Evolutionary conservation across 176 grass and related monocot species (phyloP).

Genomic region (Poa pratensis): DNA sequence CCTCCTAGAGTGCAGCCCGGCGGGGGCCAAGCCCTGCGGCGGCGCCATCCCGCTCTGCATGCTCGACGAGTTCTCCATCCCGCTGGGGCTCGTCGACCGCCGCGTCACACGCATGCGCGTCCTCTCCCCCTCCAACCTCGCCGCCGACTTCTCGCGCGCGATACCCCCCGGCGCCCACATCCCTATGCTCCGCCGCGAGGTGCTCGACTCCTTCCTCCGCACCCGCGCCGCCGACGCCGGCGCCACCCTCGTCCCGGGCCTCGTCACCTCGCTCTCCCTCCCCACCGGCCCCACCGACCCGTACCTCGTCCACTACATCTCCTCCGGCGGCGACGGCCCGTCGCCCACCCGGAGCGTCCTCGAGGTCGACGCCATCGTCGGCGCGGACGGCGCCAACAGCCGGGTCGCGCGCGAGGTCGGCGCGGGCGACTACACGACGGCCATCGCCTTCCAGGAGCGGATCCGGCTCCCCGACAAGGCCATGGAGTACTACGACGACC

Average conservation of each 20-base stretch:
- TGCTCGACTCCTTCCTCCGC: slow-evolving; percentile 88
- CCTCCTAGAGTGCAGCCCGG: slow-evolving; percentile 79
- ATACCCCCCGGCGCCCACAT: slow-evolving; percentile 67
- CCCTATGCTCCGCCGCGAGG: slow-evolving; percentile 94
- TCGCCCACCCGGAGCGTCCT: slow-evolving; percentile 42
- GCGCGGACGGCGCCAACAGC: slow-evolving; percentile 93
- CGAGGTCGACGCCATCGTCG: slow-evolving; percentile 78
- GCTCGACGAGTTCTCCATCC: slow-evolving; percentile 89
- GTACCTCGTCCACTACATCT: slow-evolving; percentile 75
- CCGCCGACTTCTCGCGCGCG: slow-evolving; percentile 74
- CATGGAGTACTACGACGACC: slow-evolving; percentile 86
- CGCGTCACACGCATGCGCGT: slow-evolving; percentile 82
- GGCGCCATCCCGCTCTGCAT: slow-evolving; percentile 96
- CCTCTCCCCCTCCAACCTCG: slow-evolving; percentile 84
- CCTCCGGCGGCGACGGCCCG: slow-evolving; percentile 8
- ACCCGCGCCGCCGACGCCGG: slow-evolving; percentile 57
- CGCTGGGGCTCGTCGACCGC: slow-evolving; percentile 71
- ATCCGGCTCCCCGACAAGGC: slow-evolving; percentile 68
- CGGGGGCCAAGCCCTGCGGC: slow-evolving; percentile 86
- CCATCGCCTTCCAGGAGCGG: slow-evolving; percentile 98
- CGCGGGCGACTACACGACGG: slow-evolving; percentile 85
- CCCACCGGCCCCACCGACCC: slow-evolving; percentile 52
- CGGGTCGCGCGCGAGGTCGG: slow-evolving; percentile 73
- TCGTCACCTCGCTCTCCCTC: slow-evolving; percentile 68
- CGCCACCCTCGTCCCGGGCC: slow-evolving; percentile 64